Evolutionary conservation across 1,284 basidiomycete species (phyloP), one percentile per base, ranked within the genome.

Genomic region (Mixia osmundae): DNA sequence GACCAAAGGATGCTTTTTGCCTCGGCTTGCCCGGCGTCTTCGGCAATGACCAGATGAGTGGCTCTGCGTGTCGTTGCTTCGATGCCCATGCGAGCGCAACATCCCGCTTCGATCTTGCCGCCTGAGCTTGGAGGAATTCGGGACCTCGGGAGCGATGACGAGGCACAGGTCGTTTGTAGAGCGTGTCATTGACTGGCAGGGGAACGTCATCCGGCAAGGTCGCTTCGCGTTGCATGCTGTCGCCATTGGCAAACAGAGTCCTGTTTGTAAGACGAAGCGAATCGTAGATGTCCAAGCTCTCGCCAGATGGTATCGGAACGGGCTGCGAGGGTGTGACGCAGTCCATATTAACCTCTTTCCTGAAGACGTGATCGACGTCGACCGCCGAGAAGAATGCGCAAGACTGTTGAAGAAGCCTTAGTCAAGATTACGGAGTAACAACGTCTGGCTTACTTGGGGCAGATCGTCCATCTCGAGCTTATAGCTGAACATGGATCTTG

Each of bases 311-410:
- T 35, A 97, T 80, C 0, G 76, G 67, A 14, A 54, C 55, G 3
- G 79, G 76, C 46, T 97, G 83, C 8, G 78, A 87, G 0, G 89
- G 91, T 6, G 89, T 99, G 19, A 85, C 69, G 49, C 89, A 97
- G 0, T 77, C 64, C 72, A 97, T 83, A 54, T 89, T 78, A 19
- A 87, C 83, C 57, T 97, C 91, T 57, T 99, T 99, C 21, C 89
- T 68, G 33, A 95, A 63, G 2, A 94, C 76, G 29, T 67, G 64
- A 56, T 99, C 91, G 20, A 95, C 63, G 52, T 97, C 91, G 26
- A 97, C 87, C 0, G 80, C 79, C 1, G 85, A 91, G 61, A 99
- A 97, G 62, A 94, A 97, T 0, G 85, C 83, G 10, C 57, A 58
- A 30, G 53, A 46, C 52, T 54, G 33, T 2, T 21, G 9, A 16